These are phyloP conservation scores for Hordeum pubiflorum DNA, from an alignment of 202 grass and related monocot genomes.

Conservation along the genomic window DNA sequence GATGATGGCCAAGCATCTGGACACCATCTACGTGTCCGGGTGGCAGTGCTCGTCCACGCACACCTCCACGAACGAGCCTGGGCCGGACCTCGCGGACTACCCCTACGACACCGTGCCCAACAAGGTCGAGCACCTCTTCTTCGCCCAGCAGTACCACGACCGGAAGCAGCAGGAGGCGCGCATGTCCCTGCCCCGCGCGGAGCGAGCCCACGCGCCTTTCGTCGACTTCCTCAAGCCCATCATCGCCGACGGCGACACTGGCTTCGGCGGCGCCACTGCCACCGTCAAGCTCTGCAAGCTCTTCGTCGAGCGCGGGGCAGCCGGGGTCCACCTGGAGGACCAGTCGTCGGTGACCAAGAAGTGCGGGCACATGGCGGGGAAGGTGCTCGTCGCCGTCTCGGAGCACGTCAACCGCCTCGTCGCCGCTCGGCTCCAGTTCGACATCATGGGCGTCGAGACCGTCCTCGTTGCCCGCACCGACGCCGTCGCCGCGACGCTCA, in stretches of 20 bases:
- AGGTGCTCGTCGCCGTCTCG: slow-evolving; percentile 65
- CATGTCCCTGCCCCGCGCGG: slow-evolving; percentile 55
- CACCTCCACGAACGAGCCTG: slow-evolving; percentile 73
- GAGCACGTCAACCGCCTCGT: slow-evolving; percentile 94
- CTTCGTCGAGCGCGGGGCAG: slow-evolving; percentile 88
- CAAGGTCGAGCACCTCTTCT: slow-evolving; percentile 93
- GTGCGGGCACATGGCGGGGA: slow-evolving; percentile 92
- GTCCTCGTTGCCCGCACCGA: slow-evolving; percentile 70
- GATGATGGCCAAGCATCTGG: slow-evolving; percentile 93
- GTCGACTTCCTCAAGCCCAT: slow-evolving; percentile 81
- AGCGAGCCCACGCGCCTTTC: slow-evolving; percentile 28
- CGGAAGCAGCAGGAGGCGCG: slow-evolving; percentile 76
- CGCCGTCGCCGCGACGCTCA: slow-evolving; percentile 73
- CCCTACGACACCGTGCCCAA: slow-evolving; percentile 96
- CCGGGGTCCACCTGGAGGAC: slow-evolving; percentile 86
- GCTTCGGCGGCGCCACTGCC: slow-evolving; percentile 75
- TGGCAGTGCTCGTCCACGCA: slow-evolving; percentile 99
- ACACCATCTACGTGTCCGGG: slow-evolving; percentile 90
- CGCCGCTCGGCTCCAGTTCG: slow-evolving; percentile 85
- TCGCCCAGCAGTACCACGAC: slow-evolving; percentile 78
- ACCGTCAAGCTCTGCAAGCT: slow-evolving; percentile 96
- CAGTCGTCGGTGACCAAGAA: slow-evolving; percentile 92
- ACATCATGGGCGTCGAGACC: slow-evolving; percentile 91
- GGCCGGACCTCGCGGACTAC: slow-evolving; percentile 92
- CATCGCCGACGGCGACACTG: slow-evolving; percentile 83